Conservation (phyloP, 164 flowering plant species). For the Vitis vinifera region ASM3070453v1 NC_081807.1:12110001-12110500, state of each 20-base stretch:
- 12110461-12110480: too few species aligned
- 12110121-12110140: background rate
- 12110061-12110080: conserved; percentile 7
- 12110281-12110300: background rate
- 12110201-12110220: conserved; percentile 2
- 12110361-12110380: conserved; percentile 3
- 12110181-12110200: conserved; percentile 4
- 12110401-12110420: conserved; percentile 2
- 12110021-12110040: background rate
- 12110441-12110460: background rate
- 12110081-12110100: background rate
- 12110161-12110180: conserved; percentile 8
- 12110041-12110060: conserved; percentile 16
- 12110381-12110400: background rate
- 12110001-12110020: too few species aligned
- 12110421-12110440: background rate
- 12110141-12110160: conserved; percentile 10
- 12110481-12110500: too few species aligned
- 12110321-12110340: background rate
- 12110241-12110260: background rate
- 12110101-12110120: too few species aligned
- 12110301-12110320: conserved; percentile 2
- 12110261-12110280: background rate
- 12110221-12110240: background rate
- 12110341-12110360: conserved; percentile 2